These are phyloP conservation scores for Litsea cubeba DNA, from an alignment of 164 flowering plant species.

Conservation along the genomic window DNA sequence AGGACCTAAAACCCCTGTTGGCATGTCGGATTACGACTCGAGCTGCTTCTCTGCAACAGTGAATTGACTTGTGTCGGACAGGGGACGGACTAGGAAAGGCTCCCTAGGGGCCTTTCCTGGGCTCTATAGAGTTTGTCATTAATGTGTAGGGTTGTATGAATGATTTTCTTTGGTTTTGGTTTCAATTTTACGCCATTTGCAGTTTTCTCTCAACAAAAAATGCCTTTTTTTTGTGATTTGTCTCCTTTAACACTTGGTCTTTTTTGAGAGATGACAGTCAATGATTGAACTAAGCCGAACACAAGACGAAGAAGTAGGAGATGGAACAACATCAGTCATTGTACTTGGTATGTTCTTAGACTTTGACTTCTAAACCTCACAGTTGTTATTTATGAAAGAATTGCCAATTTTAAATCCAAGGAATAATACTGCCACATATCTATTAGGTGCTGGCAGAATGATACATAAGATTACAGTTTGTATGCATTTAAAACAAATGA, in stretches of 20 bases:
- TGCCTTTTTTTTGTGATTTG: not conserved
- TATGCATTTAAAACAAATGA: too few relatives aligned
- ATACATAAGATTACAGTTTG: not conserved
- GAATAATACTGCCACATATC: not conserved
- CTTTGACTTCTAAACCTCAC: not conserved
- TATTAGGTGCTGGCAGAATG: not conserved
- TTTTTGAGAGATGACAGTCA: conserved; percentile 40
- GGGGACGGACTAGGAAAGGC: too few relatives aligned
- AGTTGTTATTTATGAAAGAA: not conserved
- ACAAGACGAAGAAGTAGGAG: conserved; percentile 99
- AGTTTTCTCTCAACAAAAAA: not conserved
- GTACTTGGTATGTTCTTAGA: conserved; percentile 63
- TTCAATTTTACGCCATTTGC: not conserved
- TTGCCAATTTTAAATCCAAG: not conserved
- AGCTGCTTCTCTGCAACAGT: too few relatives aligned
- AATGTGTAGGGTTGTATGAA: not conserved
- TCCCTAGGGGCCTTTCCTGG: too few relatives aligned
- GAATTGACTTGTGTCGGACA: too few relatives aligned
- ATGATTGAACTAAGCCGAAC: conserved; percentile 97
- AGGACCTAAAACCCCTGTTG: too few relatives aligned
- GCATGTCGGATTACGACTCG: too few relatives aligned
- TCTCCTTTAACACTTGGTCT: not conserved
- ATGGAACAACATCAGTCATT: conserved; percentile 97
- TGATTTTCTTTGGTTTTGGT: not conserved
- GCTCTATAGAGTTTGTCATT: too few relatives aligned